phyloP scores from a whole-genome alignment of 352 stramenopile species.

The Thraustochytrium sp. region DNA sequence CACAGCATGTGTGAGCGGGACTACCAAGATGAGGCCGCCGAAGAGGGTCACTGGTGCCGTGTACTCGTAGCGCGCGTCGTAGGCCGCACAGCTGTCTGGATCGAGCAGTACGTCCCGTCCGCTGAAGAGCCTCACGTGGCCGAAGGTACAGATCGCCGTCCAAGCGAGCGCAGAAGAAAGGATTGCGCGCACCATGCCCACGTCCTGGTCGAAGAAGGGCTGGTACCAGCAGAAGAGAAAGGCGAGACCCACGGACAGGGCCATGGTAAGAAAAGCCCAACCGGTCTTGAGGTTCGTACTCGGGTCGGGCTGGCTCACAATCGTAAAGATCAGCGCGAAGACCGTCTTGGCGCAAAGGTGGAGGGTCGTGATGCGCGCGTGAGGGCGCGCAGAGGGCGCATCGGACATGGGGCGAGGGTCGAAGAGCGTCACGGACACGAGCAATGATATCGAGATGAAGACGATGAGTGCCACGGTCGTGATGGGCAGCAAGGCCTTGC shows the following conservation, averaged over 20 bases:
- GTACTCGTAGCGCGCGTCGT: background rate
- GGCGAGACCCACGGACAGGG: background rate
- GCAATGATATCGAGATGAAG: background rate
- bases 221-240: slow-evolving; percentile 37
- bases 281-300: background rate
- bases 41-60: background rate
- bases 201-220: background rate
- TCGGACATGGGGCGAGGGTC: background rate
- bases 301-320: background rate
- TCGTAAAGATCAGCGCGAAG: slow-evolving; percentile 6
- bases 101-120: background rate
- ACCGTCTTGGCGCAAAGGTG: background rate
- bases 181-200: background rate
- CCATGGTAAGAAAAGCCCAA: background rate
- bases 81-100: background rate
- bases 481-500: background rate
- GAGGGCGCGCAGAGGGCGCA: background rate
- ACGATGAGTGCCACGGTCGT: background rate
- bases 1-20: background rate
- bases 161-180: background rate
- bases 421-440: slow-evolving; percentile 18
- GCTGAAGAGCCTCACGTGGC: background rate
- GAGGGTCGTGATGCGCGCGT: slow-evolving; percentile 22
- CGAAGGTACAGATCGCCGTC: slow-evolving; percentile 19
- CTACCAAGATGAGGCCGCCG: background rate